Evolutionary conservation across 306 rosid genomes (phyloP), one percentile per base, ranked within the genome.

Genomic region (Vigna angularis): DNA sequence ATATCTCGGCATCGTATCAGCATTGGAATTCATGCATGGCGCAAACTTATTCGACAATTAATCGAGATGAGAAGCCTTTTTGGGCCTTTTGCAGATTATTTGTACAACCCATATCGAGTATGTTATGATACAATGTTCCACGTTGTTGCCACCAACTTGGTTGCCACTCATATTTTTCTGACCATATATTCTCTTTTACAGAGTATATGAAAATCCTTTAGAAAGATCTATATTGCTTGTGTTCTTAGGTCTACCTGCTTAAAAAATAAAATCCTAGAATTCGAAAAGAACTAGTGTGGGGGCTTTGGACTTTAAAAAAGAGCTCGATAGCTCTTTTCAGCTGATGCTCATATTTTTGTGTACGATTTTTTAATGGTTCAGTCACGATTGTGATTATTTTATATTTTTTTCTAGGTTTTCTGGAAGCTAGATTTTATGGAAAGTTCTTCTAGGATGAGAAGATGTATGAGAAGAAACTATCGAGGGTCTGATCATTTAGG

Each of bases 381-480:
- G 36, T 32, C 40, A 45, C 48, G 38, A 22, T 73, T 56, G 66
- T 78, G 42, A 66, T 72, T 55, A 70, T 44, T 72, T 80, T 74
- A 32, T 36, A 64, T 61, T n/a, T 71, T 56, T 58, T 26, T 68
- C 49, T 83, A 95, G 99, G 91, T 91, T 64, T 93, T 95, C 55
- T 95, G 99, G 99, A 95, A 93, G 88, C 96, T 95, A 53, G 99
- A 93, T 79, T 87, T 89, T 45, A 90, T 90, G 97, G 99, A 95
- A 89, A 95, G 88, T 87, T 91, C 97, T 79, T 88, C 93, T 7
- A 84, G 99, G 79, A 95, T 95, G 99, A 93, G 99, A 75, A 85
- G 73, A 68, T 91, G 90, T 78, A 72, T 95, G 86, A 90, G 88
- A 85, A 91, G 93, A 85, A 87, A 93, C 81, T 93, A 93, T 72